phyloP scores from a whole-genome alignment of 2,329 filamentous ascomycete species.

The Plectosphaerella plurivora region DNA sequence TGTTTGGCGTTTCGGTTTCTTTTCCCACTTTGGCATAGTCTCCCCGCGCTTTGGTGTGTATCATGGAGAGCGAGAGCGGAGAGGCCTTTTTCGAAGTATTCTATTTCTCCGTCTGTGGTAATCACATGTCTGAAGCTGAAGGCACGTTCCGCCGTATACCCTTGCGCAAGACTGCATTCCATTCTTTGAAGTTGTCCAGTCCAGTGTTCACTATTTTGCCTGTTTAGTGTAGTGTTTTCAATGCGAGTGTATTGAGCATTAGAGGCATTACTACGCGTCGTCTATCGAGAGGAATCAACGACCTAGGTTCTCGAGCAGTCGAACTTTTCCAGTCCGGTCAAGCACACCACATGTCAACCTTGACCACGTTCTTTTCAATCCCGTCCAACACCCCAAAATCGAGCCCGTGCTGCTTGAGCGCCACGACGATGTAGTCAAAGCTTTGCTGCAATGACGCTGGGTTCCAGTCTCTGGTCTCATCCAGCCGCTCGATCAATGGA shows the following conservation, averaged over 20 bases:
- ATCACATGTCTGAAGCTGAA: too few species aligned
- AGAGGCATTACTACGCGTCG: neutral
- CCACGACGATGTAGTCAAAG: slow-evolving; percentile 40
- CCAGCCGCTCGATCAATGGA: slow-evolving; percentile 31
- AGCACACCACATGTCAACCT: slow-evolving; percentile 34
- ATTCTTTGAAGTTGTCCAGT: too few species aligned
- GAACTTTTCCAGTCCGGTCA: neutral
- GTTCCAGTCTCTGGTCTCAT: slow-evolving; percentile 30
- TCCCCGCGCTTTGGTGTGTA: too few species aligned
- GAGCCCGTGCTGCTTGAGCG: slow-evolving; percentile 35
- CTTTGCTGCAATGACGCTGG: slow-evolving; percentile 23
- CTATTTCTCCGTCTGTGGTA: too few species aligned
- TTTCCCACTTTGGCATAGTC: too few species aligned
- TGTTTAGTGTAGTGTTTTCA: neutral
- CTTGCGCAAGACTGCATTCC: too few species aligned
- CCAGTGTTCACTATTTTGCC: neutral
- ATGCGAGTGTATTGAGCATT: neutral
- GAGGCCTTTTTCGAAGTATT: too few species aligned
- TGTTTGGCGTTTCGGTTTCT: too few species aligned
- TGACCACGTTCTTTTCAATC: slow-evolving; percentile 21
- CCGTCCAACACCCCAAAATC: slow-evolving; percentile 32
- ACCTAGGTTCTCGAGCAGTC: neutral
- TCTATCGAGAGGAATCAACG: neutral
- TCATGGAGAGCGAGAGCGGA: too few species aligned
- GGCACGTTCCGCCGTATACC: too few species aligned